These are phyloP conservation scores for Arabidopsis arenosa DNA, from an alignment of 345 rosid species.

Conservation along the genomic window DNA sequence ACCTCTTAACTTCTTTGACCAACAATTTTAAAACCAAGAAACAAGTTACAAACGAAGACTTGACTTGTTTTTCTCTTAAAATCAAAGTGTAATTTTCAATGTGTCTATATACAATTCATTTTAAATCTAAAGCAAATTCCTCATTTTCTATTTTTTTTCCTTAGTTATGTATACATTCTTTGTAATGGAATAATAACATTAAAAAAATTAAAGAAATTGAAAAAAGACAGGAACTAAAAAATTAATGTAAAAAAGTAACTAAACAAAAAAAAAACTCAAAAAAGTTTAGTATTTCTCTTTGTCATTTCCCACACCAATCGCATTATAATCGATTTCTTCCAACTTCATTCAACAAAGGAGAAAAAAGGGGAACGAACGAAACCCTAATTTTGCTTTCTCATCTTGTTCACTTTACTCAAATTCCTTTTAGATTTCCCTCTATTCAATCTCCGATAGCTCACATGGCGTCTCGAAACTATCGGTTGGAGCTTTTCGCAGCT, in stretches of 20 bases:
- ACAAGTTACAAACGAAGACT: neutral
- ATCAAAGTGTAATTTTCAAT: neutral
- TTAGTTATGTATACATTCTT: neutral
- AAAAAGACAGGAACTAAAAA: neutral
- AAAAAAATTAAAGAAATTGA: neutral
- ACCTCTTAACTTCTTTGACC: slow-evolving; percentile 33
- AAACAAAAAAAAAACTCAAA: neutral
- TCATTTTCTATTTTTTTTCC: neutral
- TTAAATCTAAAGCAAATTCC: neutral
- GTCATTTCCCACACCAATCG: slow-evolving; percentile 30
- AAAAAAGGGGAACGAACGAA: slow-evolving; percentile 3
- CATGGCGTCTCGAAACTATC: slow-evolving; percentile 58
- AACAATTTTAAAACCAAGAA: neutral
- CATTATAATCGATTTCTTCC: slow-evolving; percentile 37
- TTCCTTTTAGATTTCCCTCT: neutral
- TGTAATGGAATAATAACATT: neutral
- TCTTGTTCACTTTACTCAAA: neutral
- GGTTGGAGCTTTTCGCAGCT: slow-evolving; percentile 49
- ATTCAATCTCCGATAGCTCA: slow-evolving; percentile 3
- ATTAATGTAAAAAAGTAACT: neutral
- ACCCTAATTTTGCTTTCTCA: slow-evolving; percentile 33
- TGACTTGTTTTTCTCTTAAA: neutral
- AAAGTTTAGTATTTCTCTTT: neutral
- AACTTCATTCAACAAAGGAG: slow-evolving; percentile 13
- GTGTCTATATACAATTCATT: neutral